Conservation (phyloP, 2,329 filamentous ascomycete species). For the Diaporthe eres region DNA sequence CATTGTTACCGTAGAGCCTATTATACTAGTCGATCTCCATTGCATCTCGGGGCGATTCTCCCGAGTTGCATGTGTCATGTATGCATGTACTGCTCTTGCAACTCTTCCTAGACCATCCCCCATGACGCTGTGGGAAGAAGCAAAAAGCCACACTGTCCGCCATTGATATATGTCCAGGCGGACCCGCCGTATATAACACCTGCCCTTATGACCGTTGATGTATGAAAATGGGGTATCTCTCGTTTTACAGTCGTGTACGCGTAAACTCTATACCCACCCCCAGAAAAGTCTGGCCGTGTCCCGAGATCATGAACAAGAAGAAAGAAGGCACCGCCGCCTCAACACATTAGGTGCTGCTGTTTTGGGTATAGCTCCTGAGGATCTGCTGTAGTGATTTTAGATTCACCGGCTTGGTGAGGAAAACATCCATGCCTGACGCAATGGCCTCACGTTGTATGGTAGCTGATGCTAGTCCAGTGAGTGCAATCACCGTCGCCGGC, state of each 20-base stretch:
- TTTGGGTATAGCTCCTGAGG: neutral
- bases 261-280: slow-evolving; percentile 10
- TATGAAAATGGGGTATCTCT: slow-evolving; percentile 24
- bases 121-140: neutral
- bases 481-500: slow-evolving; percentile 59
- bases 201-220: neutral
- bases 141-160: neutral
- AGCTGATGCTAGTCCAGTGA: slow-evolving; percentile 61
- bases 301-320: neutral
- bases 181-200: neutral
- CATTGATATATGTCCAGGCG: neutral
- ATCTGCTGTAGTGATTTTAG: slow-evolving; percentile 49
- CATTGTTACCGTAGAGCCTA: neutral
- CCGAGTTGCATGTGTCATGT: neutral
- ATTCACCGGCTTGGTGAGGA: slow-evolving; percentile 63
- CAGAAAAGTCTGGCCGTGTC: neutral
- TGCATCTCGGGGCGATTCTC: neutral
- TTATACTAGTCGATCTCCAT: neutral
- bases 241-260: slow-evolving; percentile 23
- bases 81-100: neutral
- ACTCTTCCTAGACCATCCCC: no score
- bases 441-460: slow-evolving; percentile 61
- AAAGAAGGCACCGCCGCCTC: neutral
- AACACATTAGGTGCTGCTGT: neutral
- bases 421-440: slow-evolving; percentile 61